Evolutionary conservation across 2,329 filamentous ascomycete species (phyloP), one percentile per base, ranked within the genome.

Genomic region (Trichothecium roseum): DNA sequence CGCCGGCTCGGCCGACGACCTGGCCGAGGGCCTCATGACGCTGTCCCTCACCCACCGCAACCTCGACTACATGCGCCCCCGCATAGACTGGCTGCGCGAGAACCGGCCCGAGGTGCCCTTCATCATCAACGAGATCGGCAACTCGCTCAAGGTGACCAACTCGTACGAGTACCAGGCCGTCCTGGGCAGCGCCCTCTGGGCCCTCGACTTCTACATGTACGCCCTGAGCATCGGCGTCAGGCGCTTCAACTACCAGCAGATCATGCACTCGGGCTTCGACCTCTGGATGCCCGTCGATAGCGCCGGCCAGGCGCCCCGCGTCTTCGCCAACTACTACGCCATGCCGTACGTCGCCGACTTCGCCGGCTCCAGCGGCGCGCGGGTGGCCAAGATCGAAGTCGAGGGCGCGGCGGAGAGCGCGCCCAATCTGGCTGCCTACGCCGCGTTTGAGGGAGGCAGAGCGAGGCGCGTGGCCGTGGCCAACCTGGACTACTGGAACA

Each of bases 241-340:
- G 8, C 49, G 56, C 13, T 54, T 60, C 45, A 53, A 60, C 41
- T 56, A 55, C 37, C 55, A 60, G 45, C 55, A 59, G 39, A 55
- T 57, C 37, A 56, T 59, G 56, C 54, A 54, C 40, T 45, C 50
- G 4, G 50, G 47, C 1, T 52, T 44, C 34, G 34, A 49, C 38
- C 16, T 56, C 8, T 56, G 53, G 53, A 42, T 55, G 3, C 51
- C 54, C 4, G 47, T 49, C 18, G 46, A 30, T 3, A 38, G 53
- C 24, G 49, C 47, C 2, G 50, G 47, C 7, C 18, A 44, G 10
- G 37, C 41, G 15, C 45, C 56, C 4, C 56, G 57, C 27, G 55
- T 59, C 0, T 56, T 56, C 35, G 40, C 55, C 13, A 57, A 53
- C 41, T 59, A 46, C 40, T 60, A 59, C 43, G 52, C 56, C 24